Evolutionary conservation across 306 rosid species (phyloP), one percentile per base, ranked within the genome.

Genomic region (Castanea crenata): DNA sequence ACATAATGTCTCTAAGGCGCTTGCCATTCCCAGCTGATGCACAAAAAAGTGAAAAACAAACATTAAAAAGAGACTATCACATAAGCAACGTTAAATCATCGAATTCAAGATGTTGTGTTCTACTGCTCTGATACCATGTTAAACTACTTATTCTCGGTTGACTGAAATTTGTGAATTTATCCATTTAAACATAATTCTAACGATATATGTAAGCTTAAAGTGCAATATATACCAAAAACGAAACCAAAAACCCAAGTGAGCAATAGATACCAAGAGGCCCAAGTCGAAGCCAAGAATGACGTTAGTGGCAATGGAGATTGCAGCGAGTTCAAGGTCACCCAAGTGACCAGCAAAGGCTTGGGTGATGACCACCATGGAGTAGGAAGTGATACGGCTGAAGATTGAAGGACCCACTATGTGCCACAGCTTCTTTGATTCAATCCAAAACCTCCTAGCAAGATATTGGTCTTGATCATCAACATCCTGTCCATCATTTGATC

Each of bases 331-430:
- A 3, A 88, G 89, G 10, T 91, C 93, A 6, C 96, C 94, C 1
- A 93, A 83, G 72, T 91, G 97, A 52, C 96, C 96, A 6, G 94
- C 97, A 27, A 89, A 91, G 71, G 91, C 87, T 79, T 91, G 96
- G 6, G 96, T 89, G 78, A 91, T 91, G 74, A 93, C 92, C 3
- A 91, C 12, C 85, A 84, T 91, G 34, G 83, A 76, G 76, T 88
- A 85, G 52, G 94, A 70, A 38, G 88, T 74, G 6, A 88, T 23
- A 3, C 94, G 89, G 76, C 94, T 87, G 73, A 91, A 87, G 65
- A 93, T 88, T 20, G 94, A 77, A 2, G 97, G 97, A 9, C 96
- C 96, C 1, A 86, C 90, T 70, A 93, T 89, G 84, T 91, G 89
- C 97, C 97, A 93, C 0, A 93, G 88, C 78, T 88, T 91, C 87